These are phyloP conservation scores for Alloteropsis angusta DNA, from an alignment of 202 grass and related monocot species.

Conservation along the genomic window DNA sequence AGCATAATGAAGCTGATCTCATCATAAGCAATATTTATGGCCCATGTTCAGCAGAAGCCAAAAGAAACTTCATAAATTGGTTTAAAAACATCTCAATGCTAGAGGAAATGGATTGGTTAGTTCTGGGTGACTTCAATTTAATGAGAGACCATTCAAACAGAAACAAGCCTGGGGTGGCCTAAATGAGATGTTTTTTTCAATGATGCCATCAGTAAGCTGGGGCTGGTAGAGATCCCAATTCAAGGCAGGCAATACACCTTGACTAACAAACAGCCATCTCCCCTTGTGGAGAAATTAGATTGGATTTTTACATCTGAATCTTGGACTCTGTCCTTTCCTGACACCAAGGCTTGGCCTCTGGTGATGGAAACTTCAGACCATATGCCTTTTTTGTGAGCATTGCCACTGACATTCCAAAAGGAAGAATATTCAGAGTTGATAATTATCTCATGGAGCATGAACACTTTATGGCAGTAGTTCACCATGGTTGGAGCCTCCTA, in stretches of 20 bases:
- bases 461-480: background rate
- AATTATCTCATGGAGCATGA: background rate
- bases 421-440: background rate
- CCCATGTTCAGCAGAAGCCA: rapidly evolving
- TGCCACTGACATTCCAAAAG: rapidly evolving
- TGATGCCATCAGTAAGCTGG: rapidly evolving
- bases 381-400: rapidly evolving
- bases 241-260: too few relatives aligned
- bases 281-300: background rate
- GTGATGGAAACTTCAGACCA: background rate
- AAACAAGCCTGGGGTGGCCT: background rate
- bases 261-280: background rate
- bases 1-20: background rate
- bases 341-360: rapidly evolving
- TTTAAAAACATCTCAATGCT: background rate
- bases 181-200: background rate
- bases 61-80: rapidly evolving
- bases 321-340: background rate
- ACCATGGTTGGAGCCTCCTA: background rate
- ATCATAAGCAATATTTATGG: background rate
- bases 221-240: background rate
- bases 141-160: rapidly evolving
- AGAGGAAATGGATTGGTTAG: rapidly evolving
- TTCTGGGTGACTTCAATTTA: too few relatives aligned
- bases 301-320: background rate